A percentile compares a stretch with the other conserved stretches of the same genome.
Conservation (phyloP, 495 filamentous ascomycete genomes). For the Penicillium waksmanii region DNA sequence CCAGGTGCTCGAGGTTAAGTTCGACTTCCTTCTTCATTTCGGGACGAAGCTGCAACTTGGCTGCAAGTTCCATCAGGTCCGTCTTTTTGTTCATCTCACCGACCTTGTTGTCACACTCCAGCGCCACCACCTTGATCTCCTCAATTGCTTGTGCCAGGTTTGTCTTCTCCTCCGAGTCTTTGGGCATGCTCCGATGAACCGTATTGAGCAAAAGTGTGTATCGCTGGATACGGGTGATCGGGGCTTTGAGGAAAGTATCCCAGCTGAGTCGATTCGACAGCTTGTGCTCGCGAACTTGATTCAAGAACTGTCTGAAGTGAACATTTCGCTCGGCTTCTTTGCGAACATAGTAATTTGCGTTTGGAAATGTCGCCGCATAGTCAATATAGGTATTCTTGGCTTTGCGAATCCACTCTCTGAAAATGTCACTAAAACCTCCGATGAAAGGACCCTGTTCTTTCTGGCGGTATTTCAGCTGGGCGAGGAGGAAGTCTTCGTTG, state of each 20-base stretch:
- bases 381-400: conserved; percentile 87
- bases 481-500: conserved; percentile 91
- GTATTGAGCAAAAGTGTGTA: conserved; percentile 84
- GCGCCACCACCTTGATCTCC: conserved; percentile 90
- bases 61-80: conserved; percentile 80
- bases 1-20: conserved; percentile 88
- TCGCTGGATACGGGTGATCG: conserved; percentile 89
- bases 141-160: conserved; percentile 87
- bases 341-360: conserved; percentile 79
- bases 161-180: conserved; percentile 86
- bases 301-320: conserved; percentile 83
- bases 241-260: conserved; percentile 91
- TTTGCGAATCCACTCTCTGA: conserved; percentile 98
- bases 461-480: conserved; percentile 96
- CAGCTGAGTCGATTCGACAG: conserved; percentile 85
- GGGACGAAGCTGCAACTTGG: conserved; percentile 79
- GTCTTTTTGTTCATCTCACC: conserved; percentile 92
- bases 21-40: conserved; percentile 83
- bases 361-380: conserved; percentile 86
- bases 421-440: conserved; percentile 93
- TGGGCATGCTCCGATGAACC: conserved; percentile 79
- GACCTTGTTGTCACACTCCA: conserved; percentile 94
- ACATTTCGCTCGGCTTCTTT: conserved; percentile 85
- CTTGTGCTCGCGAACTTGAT: conserved; percentile 75
- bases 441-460: conserved; percentile 97